Conservation (phyloP, 73 alveolate genomes). For the Tetrahymena malaccensis region DNA sequence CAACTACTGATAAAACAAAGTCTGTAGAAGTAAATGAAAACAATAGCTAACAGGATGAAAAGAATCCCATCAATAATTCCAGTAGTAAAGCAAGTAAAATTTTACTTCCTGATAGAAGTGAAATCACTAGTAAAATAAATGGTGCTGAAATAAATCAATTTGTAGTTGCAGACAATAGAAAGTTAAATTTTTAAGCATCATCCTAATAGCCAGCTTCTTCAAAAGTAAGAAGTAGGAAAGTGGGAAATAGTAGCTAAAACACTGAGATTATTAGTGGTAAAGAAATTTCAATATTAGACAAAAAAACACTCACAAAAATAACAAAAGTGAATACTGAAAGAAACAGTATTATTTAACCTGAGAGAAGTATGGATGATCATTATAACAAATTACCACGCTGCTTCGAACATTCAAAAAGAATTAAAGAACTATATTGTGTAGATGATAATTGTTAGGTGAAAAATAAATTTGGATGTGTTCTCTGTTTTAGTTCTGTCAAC, state of each 20-base stretch:
- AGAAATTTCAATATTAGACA: neutral
- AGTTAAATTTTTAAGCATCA: neutral
- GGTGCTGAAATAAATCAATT: neutral
- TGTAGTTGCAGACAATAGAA: neutral
- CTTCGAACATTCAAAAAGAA: neutral
- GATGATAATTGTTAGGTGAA: neutral
- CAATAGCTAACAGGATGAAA: neutral
- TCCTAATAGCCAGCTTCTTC: neutral
- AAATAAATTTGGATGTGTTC: neutral
- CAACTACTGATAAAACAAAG: neutral
- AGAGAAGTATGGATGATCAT: neutral
- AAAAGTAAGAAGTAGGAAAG: neutral
- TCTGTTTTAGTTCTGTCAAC: neutral
- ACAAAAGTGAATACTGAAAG: neutral
- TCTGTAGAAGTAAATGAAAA: neutral
- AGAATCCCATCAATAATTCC: neutral
- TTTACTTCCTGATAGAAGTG: neutral
- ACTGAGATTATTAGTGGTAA: neutral
- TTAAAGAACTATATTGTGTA: neutral
- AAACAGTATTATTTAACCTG: neutral
- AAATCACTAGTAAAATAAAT: neutral
- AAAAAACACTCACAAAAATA: neutral
- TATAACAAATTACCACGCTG: neutral
- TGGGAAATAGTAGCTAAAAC: neutral
- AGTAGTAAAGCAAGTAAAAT: neutral